These are phyloP conservation scores for Cyberlindnera maritima DNA, from an alignment of 805 yeast species.

Conservation along the genomic window DNA sequence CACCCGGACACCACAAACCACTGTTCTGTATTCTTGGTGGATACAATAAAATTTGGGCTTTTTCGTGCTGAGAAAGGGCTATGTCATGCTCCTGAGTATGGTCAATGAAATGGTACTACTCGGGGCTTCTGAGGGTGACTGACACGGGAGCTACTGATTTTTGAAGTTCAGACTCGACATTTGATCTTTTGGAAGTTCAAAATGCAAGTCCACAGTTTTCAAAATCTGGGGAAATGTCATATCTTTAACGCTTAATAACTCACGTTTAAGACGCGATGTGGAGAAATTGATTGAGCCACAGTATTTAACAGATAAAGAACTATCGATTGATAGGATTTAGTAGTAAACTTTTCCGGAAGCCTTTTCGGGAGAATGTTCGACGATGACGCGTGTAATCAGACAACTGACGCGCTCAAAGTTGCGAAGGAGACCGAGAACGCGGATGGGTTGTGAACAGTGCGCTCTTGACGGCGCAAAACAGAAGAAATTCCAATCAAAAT, in stretches of 20 bases:
- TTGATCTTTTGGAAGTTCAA: background rate
- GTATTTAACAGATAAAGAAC: background rate
- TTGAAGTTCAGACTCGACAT: background rate
- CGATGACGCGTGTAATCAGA: conserved; percentile 13
- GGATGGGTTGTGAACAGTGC: background rate
- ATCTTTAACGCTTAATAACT: background rate
- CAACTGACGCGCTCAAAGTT: conserved; percentile 5
- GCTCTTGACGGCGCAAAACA: background rate
- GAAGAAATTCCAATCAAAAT: no score
- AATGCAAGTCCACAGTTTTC: background rate
- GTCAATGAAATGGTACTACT: no score
- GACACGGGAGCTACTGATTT: background rate
- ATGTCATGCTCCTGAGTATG: no score
- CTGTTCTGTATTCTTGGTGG: background rate
- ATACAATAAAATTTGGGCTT: background rate
- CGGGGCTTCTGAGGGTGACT: no score
- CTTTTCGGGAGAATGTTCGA: conserved; percentile 5
- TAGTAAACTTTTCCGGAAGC: background rate
- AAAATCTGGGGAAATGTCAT: conserved; percentile 1
- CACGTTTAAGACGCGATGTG: background rate
- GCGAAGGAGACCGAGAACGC: background rate
- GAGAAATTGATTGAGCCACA: background rate
- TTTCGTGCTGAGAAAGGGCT: background rate
- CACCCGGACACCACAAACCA: conserved; percentile 7
- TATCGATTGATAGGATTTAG: background rate